Evolutionary conservation across 768 basidiomycete genomes (phyloP).

Genomic region (Rhodotorula kratochvilovae): DNA sequence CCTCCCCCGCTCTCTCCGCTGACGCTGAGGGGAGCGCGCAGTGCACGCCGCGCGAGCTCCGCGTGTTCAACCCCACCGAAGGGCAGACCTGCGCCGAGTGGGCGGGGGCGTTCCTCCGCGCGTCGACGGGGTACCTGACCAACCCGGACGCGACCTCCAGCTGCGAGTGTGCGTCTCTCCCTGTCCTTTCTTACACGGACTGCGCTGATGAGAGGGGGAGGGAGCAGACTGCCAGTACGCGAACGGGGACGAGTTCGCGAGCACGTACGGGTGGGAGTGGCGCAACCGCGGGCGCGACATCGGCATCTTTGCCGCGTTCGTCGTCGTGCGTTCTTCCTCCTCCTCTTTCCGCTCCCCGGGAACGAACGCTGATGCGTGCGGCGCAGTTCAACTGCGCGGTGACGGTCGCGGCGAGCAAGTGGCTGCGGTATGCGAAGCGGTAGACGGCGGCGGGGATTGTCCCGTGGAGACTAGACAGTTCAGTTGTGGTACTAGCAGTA

Average conservation of each 20-base stretch:
- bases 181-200: not conserved
- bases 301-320: constrained; percentile 36
- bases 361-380: not conserved
- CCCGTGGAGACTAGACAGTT: too few species aligned
- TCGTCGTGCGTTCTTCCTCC: constrained; percentile 5
- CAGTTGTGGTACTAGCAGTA: too few species aligned
- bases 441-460: constrained; percentile 5
- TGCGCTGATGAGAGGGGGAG: not conserved
- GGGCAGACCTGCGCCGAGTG: constrained; percentile 69
- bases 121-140: constrained; percentile 68
- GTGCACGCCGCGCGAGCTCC: constrained; percentile 66
- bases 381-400: constrained; percentile 56
- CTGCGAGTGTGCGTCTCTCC: constrained; percentile 54
- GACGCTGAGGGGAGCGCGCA: not conserved
- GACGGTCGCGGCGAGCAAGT: constrained; percentile 29
- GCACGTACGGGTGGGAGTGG: constrained; percentile 62
- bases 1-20: too few species aligned
- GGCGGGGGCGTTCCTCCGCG: constrained; percentile 61
- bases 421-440: constrained; percentile 37
- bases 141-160: constrained; percentile 58
- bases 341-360: too few species aligned
- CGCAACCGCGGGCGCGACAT: constrained; percentile 35
- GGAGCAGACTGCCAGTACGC: constrained; percentile 35
- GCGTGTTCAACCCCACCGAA: constrained; percentile 64
- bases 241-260: constrained; percentile 68